Base-by-base conservation (phyloP, 2,329 filamentous ascomycete genomes). In the Fusarium buxicola region DNA sequence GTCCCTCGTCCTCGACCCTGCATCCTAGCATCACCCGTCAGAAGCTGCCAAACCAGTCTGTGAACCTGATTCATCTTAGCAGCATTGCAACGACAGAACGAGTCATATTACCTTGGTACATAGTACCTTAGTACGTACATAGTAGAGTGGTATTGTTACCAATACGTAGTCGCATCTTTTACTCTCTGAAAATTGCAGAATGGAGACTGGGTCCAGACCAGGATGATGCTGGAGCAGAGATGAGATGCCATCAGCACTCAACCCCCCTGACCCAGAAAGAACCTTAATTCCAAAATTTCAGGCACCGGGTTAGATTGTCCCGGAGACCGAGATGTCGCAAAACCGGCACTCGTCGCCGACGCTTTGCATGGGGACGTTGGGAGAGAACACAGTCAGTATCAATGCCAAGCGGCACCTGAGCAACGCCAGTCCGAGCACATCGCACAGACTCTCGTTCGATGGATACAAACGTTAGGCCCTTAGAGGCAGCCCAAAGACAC, bases 391-490 rank as follows among this genome's bases (percentile, higher is more conserved):
- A 21, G 21, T 21, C 21, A 21, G 21, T 4, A 21, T 21, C 21
- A 4, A 36, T 24, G 30, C 31, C 28, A 40, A 25, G 21, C 21
- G 21, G 21, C 21, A 21, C 21, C 6, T 21, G 6, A 21, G 21
- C 27, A 16, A 24, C 47, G 47, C 47, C 47, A 50, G 47, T 50
- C 47, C 47, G 47, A 50, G 47, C 47, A 50, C 46, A 49, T 10
- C 11, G 27, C 46, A 50, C 46, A 40, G 27, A 50, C 46, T 30
- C 46, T 39, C 39, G n/a, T 3, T 18, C 21, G n/a, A 18, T 36
- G 8, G 15, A 39, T 21, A n/a, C 25, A 8, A 50, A 31, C 38
- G 46, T 18, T 16, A 27, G 27, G 16, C 25, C 21, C 21, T 21
- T 21, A 6, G 21, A 21, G 16, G 10, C 13, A 24, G 6, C 16